Conservation (phyloP, 139 green algal species). For the Tetradesmus lagerheimii region DNA sequence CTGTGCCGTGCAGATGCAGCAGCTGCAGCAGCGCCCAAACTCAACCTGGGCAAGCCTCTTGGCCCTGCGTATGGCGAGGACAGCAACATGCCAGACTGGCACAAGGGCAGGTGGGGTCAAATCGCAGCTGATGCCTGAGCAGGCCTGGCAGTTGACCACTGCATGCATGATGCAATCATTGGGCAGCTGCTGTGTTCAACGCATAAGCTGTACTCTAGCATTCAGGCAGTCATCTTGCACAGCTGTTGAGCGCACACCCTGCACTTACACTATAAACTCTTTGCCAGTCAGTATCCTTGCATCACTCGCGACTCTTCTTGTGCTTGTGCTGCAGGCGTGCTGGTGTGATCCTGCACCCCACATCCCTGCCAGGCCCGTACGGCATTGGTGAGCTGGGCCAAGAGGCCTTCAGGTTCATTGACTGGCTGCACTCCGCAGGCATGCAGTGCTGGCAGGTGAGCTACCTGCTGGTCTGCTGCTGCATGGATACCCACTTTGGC, state of each 20-base stretch:
- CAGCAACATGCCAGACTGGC: slow-evolving; percentile 55
- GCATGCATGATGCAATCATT: too few relatives aligned
- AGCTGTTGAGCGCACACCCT: background rate
- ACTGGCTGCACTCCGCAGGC: slow-evolving; percentile 87
- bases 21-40: background rate
- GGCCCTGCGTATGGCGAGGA: slow-evolving; percentile 54
- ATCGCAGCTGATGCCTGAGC: background rate
- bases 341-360: slow-evolving; percentile 96
- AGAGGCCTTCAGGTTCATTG: slow-evolving; percentile 86
- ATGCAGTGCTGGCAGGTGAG: slow-evolving; percentile 59
- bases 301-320: background rate
- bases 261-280: too few relatives aligned
- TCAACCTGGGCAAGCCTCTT: slow-evolving; percentile 6
- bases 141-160: background rate
- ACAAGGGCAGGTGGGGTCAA: slow-evolving; percentile 42
- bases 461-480: background rate
- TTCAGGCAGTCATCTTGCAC: too few relatives aligned
- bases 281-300: background rate
- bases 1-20: slow-evolving; percentile 23
- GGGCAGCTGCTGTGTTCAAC: too few relatives aligned
- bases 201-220: too few relatives aligned
- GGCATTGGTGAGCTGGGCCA: slow-evolving; percentile 91
- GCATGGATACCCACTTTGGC: background rate
- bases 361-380: slow-evolving; percentile 89
- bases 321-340: slow-evolving; percentile 56